Conservation (phyloP, 257 asterid genomes). For the Jacaranda mimosifolia region DNA sequence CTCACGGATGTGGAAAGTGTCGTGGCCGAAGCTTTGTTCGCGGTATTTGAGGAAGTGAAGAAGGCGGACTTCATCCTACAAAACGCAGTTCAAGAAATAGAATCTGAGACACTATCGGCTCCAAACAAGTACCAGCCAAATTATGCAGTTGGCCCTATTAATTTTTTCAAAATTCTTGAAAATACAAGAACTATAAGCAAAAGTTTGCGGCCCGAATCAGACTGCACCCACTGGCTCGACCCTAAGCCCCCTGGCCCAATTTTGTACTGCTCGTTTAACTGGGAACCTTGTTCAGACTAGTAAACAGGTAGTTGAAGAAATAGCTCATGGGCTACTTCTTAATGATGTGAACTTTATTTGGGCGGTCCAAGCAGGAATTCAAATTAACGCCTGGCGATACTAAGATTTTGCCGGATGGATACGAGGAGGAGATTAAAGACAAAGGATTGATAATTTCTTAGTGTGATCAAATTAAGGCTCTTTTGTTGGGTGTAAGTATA, state of each 20-base stretch:
- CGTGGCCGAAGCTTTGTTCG: slow-evolving; percentile 30
- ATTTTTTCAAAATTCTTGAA: no score
- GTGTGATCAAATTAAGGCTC: no score
- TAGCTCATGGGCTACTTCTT: slow-evolving; percentile 28
- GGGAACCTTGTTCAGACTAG: slow-evolving; percentile 37
- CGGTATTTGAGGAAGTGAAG: slow-evolving; percentile 11
- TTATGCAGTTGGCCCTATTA: no score
- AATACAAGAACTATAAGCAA: no score
- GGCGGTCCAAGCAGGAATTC: no score
- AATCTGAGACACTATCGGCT: slow-evolving; percentile 43
- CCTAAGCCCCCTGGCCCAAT: slow-evolving; percentile 44
- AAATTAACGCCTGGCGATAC: no score
- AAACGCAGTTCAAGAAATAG: slow-evolving; percentile 67
- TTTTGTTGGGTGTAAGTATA: no score
- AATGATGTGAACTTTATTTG: no score
- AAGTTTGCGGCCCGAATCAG: no score
- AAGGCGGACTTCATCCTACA: slow-evolving; percentile 57
- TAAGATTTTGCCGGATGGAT: no score
- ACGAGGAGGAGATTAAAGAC: no score
- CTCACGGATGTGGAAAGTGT: slow-evolving; percentile 37
- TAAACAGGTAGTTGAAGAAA: slow-evolving; percentile 33
- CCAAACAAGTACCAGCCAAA: background rate
- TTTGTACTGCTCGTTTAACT: slow-evolving; percentile 45
- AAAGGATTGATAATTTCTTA: no score
- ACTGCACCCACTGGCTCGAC: background rate